Conservation (phyloP, 345 rosid species). For the Citrus australasica region DNA sequence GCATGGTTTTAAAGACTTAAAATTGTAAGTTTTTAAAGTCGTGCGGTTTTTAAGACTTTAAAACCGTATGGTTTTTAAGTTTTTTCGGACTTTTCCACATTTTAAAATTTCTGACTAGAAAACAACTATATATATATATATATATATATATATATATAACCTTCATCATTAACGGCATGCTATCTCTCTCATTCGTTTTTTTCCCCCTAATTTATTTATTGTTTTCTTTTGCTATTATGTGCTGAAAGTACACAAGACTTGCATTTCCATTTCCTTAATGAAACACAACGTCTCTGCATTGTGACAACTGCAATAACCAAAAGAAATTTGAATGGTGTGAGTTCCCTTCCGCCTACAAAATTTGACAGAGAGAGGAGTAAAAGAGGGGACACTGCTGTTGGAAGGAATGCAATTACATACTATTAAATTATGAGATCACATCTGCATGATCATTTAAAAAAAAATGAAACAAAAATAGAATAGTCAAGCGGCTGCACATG, state of each 20-base stretch:
- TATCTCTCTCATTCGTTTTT: neutral
- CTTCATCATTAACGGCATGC: too few species aligned
- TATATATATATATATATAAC: too few species aligned
- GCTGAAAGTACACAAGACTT: neutral
- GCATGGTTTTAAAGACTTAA: too few species aligned
- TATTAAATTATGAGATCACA: neutral
- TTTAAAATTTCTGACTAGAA: too few species aligned
- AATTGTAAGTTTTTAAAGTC: too few species aligned
- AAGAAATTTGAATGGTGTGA: neutral
- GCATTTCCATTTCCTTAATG: too few species aligned
- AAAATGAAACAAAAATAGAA: neutral
- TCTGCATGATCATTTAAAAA: neutral
- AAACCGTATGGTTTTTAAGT: too few species aligned
- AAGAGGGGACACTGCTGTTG: neutral
- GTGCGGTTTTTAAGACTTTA: too few species aligned
- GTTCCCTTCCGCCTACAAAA: neutral
- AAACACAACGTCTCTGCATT: neutral
- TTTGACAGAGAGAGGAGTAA: neutral
- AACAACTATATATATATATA: too few species aligned
- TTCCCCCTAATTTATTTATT: too few species aligned
- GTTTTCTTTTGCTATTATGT: neutral
- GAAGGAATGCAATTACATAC: neutral
- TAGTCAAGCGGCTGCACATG: slow-evolving; percentile 4
- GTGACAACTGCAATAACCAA: neutral
- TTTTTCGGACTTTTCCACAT: rapidly evolving